Evolutionary conservation across 192 early-diverging fungal species (phyloP).

Genomic region (Linnemannia schmuckeri): DNA sequence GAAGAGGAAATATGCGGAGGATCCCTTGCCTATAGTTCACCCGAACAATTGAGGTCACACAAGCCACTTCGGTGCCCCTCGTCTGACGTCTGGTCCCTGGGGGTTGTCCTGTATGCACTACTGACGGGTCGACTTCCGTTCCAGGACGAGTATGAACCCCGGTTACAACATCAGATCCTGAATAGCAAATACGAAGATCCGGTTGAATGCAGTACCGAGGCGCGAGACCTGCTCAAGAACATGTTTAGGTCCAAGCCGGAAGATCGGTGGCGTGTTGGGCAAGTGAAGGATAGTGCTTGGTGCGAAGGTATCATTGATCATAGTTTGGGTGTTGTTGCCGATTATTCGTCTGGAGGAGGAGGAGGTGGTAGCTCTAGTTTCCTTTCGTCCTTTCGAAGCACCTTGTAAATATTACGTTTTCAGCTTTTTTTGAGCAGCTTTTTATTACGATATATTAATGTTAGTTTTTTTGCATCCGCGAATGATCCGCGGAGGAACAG

Average conservation of each 20-base stretch:
- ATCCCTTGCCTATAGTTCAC: slow-evolving; percentile 78
- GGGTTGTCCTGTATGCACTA: slow-evolving; percentile 81
- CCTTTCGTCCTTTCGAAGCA: slow-evolving; percentile 17
- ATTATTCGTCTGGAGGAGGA: not conserved
- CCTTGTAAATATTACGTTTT: not conserved
- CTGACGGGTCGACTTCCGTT: slow-evolving; percentile 83
- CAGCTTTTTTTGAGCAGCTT: too few relatives aligned
- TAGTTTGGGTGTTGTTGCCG: not conserved
- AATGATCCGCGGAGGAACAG: too few relatives aligned
- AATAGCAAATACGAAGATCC: slow-evolving; percentile 73
- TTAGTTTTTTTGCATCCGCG: too few relatives aligned
- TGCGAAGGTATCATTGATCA: slow-evolving; percentile 19
- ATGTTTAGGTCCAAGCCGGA: slow-evolving; percentile 63
- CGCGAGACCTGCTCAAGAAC: slow-evolving; percentile 55
- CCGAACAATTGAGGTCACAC: slow-evolving; percentile 75
- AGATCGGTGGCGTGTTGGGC: slow-evolving; percentile 57
- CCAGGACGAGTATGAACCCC: slow-evolving; percentile 79
- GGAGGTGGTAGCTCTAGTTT: not conserved
- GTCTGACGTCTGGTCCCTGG: slow-evolving; percentile 85
- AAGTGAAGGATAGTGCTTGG: slow-evolving; percentile 63
- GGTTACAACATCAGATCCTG: slow-evolving; percentile 77
- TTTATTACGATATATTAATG: too few relatives aligned
- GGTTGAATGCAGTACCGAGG: slow-evolving; percentile 48
- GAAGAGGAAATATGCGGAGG: slow-evolving; percentile 62
- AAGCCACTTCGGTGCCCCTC: slow-evolving; percentile 62